Conservation (phyloP, 768 basidiomycete species). For the Mrakia blollopis region DNA sequence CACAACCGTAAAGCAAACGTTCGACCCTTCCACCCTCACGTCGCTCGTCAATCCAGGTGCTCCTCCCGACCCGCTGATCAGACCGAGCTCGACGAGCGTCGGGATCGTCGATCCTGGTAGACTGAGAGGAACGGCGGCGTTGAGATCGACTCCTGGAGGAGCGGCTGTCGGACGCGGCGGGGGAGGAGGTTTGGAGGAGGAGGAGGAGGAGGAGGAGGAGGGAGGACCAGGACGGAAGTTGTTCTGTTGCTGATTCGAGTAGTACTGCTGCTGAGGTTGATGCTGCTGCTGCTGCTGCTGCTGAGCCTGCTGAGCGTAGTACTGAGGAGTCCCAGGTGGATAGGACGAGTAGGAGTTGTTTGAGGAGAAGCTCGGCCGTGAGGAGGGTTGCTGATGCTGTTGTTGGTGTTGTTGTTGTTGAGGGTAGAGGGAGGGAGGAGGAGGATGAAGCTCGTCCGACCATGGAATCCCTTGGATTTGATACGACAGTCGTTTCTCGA, state of each 20-base stretch:
- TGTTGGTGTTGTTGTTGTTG: neutral
- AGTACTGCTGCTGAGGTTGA: no score
- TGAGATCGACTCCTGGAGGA: conserved; percentile 4
- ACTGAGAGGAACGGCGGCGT: conserved; percentile 13
- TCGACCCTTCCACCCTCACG: neutral
- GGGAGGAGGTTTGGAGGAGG: neutral
- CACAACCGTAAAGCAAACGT: neutral
- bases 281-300: no score
- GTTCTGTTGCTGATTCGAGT: neutral
- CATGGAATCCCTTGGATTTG: conserved; percentile 8
- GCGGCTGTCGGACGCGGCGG: neutral
- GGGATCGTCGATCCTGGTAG: conserved; percentile 5
- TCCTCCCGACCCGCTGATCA: neutral
- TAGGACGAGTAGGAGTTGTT: no score
- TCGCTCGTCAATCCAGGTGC: neutral
- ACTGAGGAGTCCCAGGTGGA: no score
- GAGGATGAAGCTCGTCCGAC: neutral
- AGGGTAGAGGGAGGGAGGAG: neutral
- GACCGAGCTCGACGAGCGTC: neutral
- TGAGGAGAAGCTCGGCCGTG: no score
- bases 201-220: neutral
- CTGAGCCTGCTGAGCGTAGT: no score
- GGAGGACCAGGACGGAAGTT: neutral
- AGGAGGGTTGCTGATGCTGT: no score
- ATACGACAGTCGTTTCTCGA: conserved; percentile 3